Evolutionary conservation across 2,329 filamentous ascomycete genomes (phyloP).

Genomic region (Pyrenochaeta sp.): DNA sequence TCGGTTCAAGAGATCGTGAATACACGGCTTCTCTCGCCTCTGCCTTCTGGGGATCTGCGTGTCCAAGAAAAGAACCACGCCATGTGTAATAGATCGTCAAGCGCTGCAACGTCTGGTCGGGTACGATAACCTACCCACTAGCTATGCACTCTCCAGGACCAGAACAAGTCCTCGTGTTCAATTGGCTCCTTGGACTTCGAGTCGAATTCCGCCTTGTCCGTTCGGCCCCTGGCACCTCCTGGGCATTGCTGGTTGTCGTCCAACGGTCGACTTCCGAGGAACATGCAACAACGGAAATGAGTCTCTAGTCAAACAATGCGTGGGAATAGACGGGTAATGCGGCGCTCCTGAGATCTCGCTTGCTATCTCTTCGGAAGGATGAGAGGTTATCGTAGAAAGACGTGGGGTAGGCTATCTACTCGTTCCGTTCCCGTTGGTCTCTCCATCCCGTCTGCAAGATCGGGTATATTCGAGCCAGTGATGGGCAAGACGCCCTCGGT

Average conservation of each 20-base stretch:
- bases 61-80: neutral
- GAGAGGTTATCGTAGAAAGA: neutral
- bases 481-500: neutral
- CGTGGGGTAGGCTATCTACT: neutral
- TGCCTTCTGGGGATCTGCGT: conserved; percentile 4
- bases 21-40: neutral
- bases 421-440: neutral
- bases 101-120: neutral
- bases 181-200: conserved; percentile 12
- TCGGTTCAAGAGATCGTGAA: neutral
- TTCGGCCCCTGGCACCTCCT: conserved; percentile 1
- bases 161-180: conserved; percentile 8
- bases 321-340: neutral
- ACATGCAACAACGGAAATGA: conserved; percentile 13
- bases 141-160: neutral
- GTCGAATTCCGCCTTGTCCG: conserved; percentile 9
- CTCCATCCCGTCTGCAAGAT: neutral
- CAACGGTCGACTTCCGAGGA: conserved; percentile 1
- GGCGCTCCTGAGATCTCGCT: neutral
- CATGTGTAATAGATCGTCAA: neutral
- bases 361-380: neutral
- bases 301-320: conserved; percentile 4
- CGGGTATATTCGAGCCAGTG: neutral
- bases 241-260: neutral
- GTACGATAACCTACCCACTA: conserved; percentile 1